Evolutionary conservation across 2,329 filamentous ascomycete genomes (phyloP), one percentile per base, ranked within the genome.

Genomic region (Aspergillus viridinutans): DNA sequence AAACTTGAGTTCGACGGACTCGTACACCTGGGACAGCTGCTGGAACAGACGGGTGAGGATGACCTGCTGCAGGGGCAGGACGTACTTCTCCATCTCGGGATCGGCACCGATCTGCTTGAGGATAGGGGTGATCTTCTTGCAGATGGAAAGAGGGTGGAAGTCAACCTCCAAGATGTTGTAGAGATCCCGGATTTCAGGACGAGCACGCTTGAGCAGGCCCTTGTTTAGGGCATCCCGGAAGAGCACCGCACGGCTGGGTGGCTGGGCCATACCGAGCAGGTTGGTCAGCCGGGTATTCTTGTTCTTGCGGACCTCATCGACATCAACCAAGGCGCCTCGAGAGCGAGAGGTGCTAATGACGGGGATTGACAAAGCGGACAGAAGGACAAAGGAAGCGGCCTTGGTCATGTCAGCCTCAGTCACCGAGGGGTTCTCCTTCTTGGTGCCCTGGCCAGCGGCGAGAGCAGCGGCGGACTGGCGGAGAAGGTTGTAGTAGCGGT

Each of bases 161-260:
- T 99, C 94, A 64, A 97, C 93, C 80, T 99, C 94, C 42, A 99
- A 86, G 66, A 99, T 99, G 79, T 96, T 95, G 85, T 97, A 99
- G 48, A 99, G 86, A 58, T 97, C 92, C 58, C 92, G 88, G 67
- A 99, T 99, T 79, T 99, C 94, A 40, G 94, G 91, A 57, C 90
- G 88, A 61, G 90, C 93, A 64, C 92, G 91, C 80, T 93, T 92
- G 59, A 97, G 86, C 45, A 99, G 86, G 58, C 92, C 90, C 82
- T 97, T 97, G 80, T 90, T 93, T 65, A 96, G 83, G 52, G 92
- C 92, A 79, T 99, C 94, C 67, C 94, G 93, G 87, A 99, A 97
- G 21, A 99, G 84, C 54, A 88, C 89, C 61, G 88, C 85, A 78
- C 94, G 91, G 54, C 91, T 96, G 43, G 94, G 94, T 25, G 92